A percentile compares a stretch with the other conserved stretches of the same genome.
phyloP scores from a whole-genome alignment of 1,139 yeast species.

The Taphrina communis region DNA sequence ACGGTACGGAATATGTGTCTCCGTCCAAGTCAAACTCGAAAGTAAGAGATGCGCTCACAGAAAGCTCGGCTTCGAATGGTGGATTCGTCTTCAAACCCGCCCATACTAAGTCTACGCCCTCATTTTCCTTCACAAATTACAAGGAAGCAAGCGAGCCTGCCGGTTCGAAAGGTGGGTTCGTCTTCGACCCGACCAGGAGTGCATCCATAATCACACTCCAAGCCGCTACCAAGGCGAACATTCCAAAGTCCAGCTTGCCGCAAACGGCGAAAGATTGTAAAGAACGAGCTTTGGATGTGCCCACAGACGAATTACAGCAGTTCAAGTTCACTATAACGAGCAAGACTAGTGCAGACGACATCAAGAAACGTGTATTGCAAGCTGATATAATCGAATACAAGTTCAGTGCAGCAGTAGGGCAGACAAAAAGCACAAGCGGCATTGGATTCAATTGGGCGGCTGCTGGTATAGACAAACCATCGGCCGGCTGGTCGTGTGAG shows the following conservation, averaged over 20 bases:
- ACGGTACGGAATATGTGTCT: constrained; percentile 37
- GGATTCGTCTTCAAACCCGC: constrained; percentile 28
- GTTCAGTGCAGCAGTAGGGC: constrained; percentile 5
- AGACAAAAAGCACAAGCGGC: background rate
- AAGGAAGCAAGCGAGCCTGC: background rate
- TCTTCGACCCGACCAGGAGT: constrained; percentile 5
- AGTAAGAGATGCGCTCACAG: background rate
- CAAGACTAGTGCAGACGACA: background rate
- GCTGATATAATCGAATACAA: constrained; percentile 14
- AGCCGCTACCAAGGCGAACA: background rate
- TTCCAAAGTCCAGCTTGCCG: background rate
- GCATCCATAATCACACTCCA: background rate
- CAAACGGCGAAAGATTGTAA: background rate
- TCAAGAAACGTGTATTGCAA: background rate
- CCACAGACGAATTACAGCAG: constrained; percentile 11
- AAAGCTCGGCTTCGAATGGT: background rate
- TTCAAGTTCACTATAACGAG: constrained; percentile 4
- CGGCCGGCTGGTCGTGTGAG: constrained; percentile 32
- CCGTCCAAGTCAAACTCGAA: constrained; percentile 14
- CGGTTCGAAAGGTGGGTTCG: background rate
- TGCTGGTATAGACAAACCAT: constrained; percentile 24
- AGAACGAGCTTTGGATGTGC: constrained; percentile 17
- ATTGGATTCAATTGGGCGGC: constrained; percentile 38
- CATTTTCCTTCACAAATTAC: constrained; percentile 3
- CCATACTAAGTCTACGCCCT: constrained; percentile 1